Conservation (phyloP, 1,284 basidiomycete genomes). For the Pholiota adiposa region DNA sequence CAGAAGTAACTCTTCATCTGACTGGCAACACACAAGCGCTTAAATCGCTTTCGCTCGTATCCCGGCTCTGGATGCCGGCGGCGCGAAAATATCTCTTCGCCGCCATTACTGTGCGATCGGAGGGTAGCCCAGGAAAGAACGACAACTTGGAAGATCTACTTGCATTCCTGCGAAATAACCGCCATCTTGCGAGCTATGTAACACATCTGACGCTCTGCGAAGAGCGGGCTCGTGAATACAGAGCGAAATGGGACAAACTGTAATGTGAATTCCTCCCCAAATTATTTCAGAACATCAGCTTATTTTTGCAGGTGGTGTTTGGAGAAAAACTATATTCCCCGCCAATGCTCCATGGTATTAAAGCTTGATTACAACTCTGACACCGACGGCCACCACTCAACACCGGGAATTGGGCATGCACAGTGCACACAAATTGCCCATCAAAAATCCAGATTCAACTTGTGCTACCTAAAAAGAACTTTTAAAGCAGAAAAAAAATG, state of each 20-base stretch:
- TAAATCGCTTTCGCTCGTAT: neutral
- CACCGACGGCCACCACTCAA: no score
- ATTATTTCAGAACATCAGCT: no score
- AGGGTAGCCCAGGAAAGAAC: neutral
- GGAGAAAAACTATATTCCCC: neutral
- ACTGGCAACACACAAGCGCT: neutral
- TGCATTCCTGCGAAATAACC: neutral
- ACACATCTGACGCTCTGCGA: neutral
- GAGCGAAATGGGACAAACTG: neutral
- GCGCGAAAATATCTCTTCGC: neutral
- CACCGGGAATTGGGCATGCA: no score
- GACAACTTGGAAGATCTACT: neutral
- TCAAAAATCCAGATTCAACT: no score
- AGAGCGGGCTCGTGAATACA: neutral
- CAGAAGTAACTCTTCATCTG: neutral
- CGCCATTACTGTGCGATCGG: neutral
- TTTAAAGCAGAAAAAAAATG: no score
- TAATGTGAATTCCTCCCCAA: neutral
- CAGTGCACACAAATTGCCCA: no score
- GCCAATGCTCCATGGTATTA: neutral
- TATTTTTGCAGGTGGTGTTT: neutral
- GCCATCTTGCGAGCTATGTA: neutral
- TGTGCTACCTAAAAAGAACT: no score
- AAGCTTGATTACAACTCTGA: no score
- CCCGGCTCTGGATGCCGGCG: neutral